Evolutionary conservation across 2,329 filamentous ascomycete genomes (phyloP).

Genomic region (Herpotrichia juniperi): DNA sequence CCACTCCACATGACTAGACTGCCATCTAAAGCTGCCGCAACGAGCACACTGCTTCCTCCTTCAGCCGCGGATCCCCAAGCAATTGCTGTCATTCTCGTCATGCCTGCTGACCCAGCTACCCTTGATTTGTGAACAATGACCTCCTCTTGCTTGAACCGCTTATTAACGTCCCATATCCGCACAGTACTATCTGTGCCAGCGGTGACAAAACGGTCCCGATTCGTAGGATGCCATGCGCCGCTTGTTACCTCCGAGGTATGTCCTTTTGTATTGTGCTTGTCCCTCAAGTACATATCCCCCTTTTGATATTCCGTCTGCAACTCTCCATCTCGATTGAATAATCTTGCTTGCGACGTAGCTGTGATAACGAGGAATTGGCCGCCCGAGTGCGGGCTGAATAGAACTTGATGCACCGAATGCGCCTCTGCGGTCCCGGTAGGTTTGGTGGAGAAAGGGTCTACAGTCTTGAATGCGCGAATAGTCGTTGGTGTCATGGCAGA

Average conservation of each 20-base stretch:
- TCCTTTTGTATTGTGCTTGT: conserved; percentile 97
- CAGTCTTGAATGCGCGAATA: conserved; percentile 87
- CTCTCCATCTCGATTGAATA: conserved; percentile 88
- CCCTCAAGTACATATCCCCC: conserved; percentile 96
- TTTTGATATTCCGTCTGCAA: conserved; percentile 88
- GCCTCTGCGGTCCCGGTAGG: conserved; percentile 74
- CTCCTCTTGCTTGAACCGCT: conserved; percentile 86
- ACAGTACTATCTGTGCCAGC: conserved; percentile 94
- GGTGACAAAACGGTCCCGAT: conserved; percentile 84
- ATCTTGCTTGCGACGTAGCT: conserved; percentile 86
- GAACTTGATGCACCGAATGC: conserved; percentile 83
- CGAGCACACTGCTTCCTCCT: conserved; percentile 78
- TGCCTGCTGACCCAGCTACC: conserved; percentile 83
- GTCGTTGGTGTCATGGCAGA: conserved; percentile 95
- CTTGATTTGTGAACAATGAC: conserved; percentile 96
- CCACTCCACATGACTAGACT: conserved; percentile 91
- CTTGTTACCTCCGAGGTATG: conserved; percentile 91
- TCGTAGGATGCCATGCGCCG: conserved; percentile 87
- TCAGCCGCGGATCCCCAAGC: conserved; percentile 80
- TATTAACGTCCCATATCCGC: conserved; percentile 95
- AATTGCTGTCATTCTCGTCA: conserved; percentile 92
- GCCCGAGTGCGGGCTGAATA: conserved; percentile 84
- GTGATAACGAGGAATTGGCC: conserved; percentile 84
- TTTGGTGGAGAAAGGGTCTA: conserved; percentile 85
- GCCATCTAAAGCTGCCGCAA: conserved; percentile 85